These are phyloP conservation scores for Thielaviopsis musarum DNA, from an alignment of 2,329 filamentous ascomycete genomes.

Conservation along the genomic window DNA sequence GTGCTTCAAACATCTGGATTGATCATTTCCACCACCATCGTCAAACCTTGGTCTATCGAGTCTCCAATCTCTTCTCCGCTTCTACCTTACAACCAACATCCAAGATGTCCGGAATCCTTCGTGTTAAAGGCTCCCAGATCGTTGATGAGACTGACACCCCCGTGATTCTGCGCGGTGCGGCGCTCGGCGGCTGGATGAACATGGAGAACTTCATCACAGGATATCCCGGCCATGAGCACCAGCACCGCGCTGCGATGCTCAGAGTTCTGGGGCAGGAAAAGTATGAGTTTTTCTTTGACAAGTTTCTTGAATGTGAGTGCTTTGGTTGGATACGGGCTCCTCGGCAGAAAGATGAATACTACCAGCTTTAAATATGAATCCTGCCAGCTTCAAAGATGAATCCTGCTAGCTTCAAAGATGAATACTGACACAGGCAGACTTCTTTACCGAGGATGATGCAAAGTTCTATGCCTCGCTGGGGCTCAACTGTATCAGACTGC, in stretches of 20 bases:
- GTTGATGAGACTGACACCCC: slow-evolving; percentile 27
- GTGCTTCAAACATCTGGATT: background rate
- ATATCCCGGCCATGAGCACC: slow-evolving; percentile 39
- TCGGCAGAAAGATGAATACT: background rate
- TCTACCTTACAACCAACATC: background rate
- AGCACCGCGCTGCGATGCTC: slow-evolving; percentile 36
- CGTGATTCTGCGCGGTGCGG: slow-evolving; percentile 26
- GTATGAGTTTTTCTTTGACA: slow-evolving; percentile 43
- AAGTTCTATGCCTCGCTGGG: slow-evolving; percentile 38
- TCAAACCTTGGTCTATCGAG: too few relatives aligned
- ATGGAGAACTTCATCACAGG: slow-evolving; percentile 50
- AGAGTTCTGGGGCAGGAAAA: slow-evolving; percentile 37
- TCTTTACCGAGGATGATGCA: slow-evolving; percentile 42
- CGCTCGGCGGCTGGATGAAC: slow-evolving; percentile 20
- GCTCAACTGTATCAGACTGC: slow-evolving; percentile 40
- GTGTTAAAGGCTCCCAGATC: slow-evolving; percentile 20
- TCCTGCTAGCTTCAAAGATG: background rate
- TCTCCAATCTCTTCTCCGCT: background rate
- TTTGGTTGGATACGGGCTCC: background rate
- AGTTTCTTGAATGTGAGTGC: slow-evolving; percentile 26
- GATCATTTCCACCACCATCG: too few relatives aligned
- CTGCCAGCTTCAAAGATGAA: too few relatives aligned
- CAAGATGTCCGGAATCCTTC: slow-evolving; percentile 15
- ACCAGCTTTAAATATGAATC: too few relatives aligned
- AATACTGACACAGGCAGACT: slow-evolving; percentile 19